Base-by-base conservation (phyloP, 2,329 filamentous ascomycete species). In the Penicillium sp. region DNA sequence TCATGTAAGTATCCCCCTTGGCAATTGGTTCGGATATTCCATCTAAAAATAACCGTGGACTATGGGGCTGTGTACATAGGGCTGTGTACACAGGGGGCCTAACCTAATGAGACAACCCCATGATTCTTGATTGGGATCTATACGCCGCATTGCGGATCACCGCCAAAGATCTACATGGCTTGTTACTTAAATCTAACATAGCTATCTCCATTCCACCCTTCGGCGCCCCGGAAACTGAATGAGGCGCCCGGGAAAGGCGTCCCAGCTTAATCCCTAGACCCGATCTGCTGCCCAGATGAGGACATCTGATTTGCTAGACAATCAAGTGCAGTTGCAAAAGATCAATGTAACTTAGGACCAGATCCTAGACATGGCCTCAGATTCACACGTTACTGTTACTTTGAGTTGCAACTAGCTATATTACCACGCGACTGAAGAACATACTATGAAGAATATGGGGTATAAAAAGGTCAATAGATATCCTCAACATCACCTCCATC, bases 171-270 rank as follows among this genome's bases (percentile, higher is more conserved):
- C 45, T 21, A 22, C 45, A 48, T 35, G 19, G 19, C 8, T 19
- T 31, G 33, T 39, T 3, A 22, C n/a, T 19, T 21, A 33, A 31
- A 11, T 19, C n/a, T 31, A 19, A 14, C n/a, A n/a, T 16, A 19
- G 11, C n/a, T 24, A 19, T 26, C 13, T 13, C 14, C 3, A 13
- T 37, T 24, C 14, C 8, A 21, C 19, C 16, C 31, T 14, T 35
- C 35, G 14, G 29, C 8, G 27, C 46, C 19, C 16, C 31, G 27
- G 27, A 11, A 10, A 16, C 3, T 7, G n/a, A 9, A 19, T 33
- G 43, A 51, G 49, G 48, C 47, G 47, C 24, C 54, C 43, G 37
- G 37, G 14, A 31, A 56, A 53, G 55, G 55, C 55, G 49, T 53
- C 46, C 31, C 50, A 46, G 13, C 45, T 31, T 46, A 22, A 24